Evolutionary conservation across 1,284 basidiomycete species (phyloP).

Genomic region (Puccinia triticina): DNA sequence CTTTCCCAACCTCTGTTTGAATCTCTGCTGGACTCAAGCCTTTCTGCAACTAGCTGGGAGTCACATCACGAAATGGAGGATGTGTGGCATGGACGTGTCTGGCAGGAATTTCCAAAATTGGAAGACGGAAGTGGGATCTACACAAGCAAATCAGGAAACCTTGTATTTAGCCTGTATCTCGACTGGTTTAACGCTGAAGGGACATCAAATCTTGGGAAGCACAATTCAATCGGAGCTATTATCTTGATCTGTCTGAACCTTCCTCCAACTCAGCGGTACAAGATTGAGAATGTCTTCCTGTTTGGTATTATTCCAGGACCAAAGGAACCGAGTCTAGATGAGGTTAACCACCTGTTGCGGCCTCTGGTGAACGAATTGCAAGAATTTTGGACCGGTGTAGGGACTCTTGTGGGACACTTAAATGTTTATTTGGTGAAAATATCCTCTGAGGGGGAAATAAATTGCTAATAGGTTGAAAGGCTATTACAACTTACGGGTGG

Average conservation of each 20-base stretch:
- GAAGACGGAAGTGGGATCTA: slow-evolving; percentile 1
- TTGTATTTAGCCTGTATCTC: slow-evolving; percentile 42
- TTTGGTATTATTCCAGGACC: slow-evolving; percentile 59
- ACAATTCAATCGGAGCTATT: neutral
- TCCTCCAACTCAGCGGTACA: no score
- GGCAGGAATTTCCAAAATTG: slow-evolving; percentile 11
- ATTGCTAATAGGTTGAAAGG: no score
- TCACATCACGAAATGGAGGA: neutral
- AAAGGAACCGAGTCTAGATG: slow-evolving; percentile 51
- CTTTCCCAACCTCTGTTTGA: slow-evolving; percentile 3
- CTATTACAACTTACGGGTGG: no score
- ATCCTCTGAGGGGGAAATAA: no score
- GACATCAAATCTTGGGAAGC: slow-evolving; percentile 21
- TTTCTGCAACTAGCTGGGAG: neutral
- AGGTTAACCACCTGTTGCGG: slow-evolving; percentile 59
- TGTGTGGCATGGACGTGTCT: slow-evolving; percentile 19
- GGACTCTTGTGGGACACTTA: no score
- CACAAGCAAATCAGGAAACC: slow-evolving; percentile 12
- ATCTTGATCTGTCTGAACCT: slow-evolving; percentile 5
- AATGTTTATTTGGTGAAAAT: no score
- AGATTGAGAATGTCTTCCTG: no score
- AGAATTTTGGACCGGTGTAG: slow-evolving; percentile 7
- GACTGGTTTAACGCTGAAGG: slow-evolving; percentile 44
- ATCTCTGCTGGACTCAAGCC: slow-evolving; percentile 9
- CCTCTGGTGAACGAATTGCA: slow-evolving; percentile 57